Evolutionary conservation across 371 early-diverging fungal species (phyloP).

Genomic region (Apophysomyces variabilis): DNA sequence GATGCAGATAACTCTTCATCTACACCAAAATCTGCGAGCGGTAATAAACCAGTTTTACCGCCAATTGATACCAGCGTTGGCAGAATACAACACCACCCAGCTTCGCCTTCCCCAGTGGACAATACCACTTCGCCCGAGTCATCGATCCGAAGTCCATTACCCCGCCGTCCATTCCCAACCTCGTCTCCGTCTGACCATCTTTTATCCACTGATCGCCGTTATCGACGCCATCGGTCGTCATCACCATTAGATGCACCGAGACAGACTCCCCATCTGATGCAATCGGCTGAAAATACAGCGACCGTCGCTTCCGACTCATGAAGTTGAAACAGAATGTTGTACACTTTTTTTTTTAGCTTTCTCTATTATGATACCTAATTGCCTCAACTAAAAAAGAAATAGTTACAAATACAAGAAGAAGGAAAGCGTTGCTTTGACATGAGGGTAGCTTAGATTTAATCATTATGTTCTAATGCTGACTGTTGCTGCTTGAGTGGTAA

Average conservation of each 20-base stretch:
- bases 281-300: not conserved
- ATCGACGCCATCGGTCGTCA: not conserved
- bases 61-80: constrained; percentile 46
- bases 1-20: not conserved
- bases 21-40: constrained; percentile 24
- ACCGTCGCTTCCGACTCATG: no score
- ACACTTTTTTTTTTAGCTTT: no score
- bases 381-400: no score
- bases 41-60: constrained; percentile 37
- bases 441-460: not conserved
- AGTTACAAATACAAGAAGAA: not conserved
- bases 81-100: constrained; percentile 11
- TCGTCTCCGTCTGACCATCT: constrained; percentile 14
- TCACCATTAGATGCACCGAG: not conserved
- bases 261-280: not conserved
- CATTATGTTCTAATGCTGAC: constrained; percentile 2
- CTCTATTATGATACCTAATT: no score
- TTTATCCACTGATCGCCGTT: constrained; percentile 2
- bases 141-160: constrained; percentile 9
- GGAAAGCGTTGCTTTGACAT: not conserved
- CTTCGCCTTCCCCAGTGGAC: not conserved
- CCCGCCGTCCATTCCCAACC: constrained; percentile 10
- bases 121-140: constrained; percentile 5
- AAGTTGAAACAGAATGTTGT: no score
- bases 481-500: constrained; percentile 1